phyloP scores from a whole-genome alignment of 2,329 filamentous ascomycete species.

The Emergomyces pasteurianus region DNA sequence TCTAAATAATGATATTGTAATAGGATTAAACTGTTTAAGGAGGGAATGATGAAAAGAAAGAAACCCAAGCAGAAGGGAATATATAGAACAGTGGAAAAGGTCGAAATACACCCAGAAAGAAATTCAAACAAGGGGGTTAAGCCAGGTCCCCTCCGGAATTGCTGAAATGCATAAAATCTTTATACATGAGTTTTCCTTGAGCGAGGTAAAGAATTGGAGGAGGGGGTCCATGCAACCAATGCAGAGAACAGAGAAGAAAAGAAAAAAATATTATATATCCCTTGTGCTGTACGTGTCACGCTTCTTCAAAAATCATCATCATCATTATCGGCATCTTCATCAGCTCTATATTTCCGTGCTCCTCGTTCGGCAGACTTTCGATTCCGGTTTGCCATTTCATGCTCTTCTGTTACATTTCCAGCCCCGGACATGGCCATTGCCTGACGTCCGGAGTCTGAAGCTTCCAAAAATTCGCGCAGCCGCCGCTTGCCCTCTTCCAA shows the following conservation, averaged over 20 bases:
- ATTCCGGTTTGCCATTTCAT: constrained; percentile 42
- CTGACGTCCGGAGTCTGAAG: constrained; percentile 70
- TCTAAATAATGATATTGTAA: neutral
- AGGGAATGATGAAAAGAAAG: neutral
- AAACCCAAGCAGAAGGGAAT: neutral
- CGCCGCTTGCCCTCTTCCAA: constrained; percentile 85
- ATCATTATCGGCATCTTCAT: neutral
- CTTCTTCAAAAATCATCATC: neutral
- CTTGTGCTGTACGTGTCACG: neutral
- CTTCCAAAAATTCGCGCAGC: constrained; percentile 79
- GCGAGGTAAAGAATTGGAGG: neutral
- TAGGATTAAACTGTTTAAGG: neutral
- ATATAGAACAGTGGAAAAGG: neutral
- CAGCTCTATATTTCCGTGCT: neutral
- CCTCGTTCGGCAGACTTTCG: neutral
- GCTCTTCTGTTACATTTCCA: constrained; percentile 36
- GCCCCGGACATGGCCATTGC: constrained; percentile 62
- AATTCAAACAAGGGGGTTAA: neutral
- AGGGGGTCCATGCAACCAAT: neutral
- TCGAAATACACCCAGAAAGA: neutral
- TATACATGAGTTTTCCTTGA: neutral
- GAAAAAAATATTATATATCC: too few relatives aligned
- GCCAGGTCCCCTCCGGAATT: neutral
- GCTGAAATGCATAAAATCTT: neutral
- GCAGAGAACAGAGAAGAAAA: neutral